Percentiles rank a stretch among this genome's conserved stretches.
These are phyloP conservation scores for Cyclotella baltica DNA, from an alignment of 108 stramenopile genomes.

Conservation along the genomic window DNA sequence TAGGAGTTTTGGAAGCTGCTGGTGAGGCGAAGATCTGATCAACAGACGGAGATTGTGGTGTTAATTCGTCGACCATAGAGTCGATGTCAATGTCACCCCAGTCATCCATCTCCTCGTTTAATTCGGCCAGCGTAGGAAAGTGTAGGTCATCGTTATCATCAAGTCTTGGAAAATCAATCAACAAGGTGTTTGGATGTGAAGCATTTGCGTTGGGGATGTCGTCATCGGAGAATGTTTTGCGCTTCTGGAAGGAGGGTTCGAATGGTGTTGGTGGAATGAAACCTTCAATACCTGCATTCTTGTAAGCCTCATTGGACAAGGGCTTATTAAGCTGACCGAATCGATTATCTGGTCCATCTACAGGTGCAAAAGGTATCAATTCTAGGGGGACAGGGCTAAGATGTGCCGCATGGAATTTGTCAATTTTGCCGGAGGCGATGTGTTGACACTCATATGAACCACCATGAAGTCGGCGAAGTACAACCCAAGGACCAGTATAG, in stretches of 20 bases:
- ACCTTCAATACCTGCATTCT: not conserved
- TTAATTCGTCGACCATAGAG: not conserved
- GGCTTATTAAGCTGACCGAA: not conserved
- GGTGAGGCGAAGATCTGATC: not conserved
- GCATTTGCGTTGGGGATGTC: too few species aligned
- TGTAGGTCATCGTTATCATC: not conserved
- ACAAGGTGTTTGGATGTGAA: not conserved
- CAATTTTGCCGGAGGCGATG: too few species aligned
- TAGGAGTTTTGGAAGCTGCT: not conserved
- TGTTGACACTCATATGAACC: too few species aligned
- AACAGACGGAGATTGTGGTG: not conserved
- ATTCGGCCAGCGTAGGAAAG: not conserved
- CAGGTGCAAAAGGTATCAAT: not conserved
- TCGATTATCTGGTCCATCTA: too few species aligned
- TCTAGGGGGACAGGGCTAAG: not conserved
- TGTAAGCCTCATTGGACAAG: not conserved
- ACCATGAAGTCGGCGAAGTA: not conserved
- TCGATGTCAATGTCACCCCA: not conserved
- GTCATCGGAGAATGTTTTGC: too few species aligned
- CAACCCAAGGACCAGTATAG: not conserved
- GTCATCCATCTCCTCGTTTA: not conserved
- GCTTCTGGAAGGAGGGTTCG: too few species aligned
- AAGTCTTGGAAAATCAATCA: not conserved
- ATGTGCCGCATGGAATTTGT: not conserved
- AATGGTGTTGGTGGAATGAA: too few species aligned